Evolutionary conservation across 257 asterid species (phyloP).

Genomic region (Rhazya stricta): DNA sequence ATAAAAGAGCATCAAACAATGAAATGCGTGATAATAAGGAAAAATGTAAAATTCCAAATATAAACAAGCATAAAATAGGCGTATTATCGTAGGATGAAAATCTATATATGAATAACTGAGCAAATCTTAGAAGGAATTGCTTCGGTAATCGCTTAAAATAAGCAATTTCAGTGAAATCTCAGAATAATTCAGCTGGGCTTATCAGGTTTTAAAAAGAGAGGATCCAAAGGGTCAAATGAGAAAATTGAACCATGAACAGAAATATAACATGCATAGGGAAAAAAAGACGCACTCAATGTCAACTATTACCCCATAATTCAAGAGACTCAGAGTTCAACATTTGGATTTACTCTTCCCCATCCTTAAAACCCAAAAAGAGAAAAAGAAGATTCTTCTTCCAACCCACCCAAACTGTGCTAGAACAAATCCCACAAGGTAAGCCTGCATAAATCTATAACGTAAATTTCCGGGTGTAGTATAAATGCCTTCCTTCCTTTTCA

Average conservation of each 20-base stretch:
- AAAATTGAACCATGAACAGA: neutral
- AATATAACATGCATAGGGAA: neutral
- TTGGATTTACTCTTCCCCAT: neutral
- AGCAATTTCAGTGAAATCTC: neutral
- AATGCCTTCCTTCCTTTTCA: neutral
- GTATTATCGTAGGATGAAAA: neutral
- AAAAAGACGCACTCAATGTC: neutral
- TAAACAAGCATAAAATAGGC: neutral
- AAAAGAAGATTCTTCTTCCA: neutral
- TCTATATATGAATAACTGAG: neutral
- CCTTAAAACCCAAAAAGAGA: neutral
- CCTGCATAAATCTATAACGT: neutral
- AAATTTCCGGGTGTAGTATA: neutral
- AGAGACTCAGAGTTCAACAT: neutral
- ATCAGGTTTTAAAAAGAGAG: neutral
- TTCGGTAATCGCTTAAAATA: too few relatives aligned
- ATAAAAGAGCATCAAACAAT: neutral
- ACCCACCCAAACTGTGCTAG: neutral
- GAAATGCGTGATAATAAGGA: neutral
- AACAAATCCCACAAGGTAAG: neutral
- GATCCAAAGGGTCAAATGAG: neutral
- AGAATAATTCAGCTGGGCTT: neutral
- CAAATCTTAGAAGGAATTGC: neutral
- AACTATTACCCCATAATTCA: neutral
- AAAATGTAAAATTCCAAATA: neutral